Evolutionary conservation across 305 asterid genomes (phyloP).

Genomic region (Fraxinus ornus): DNA sequence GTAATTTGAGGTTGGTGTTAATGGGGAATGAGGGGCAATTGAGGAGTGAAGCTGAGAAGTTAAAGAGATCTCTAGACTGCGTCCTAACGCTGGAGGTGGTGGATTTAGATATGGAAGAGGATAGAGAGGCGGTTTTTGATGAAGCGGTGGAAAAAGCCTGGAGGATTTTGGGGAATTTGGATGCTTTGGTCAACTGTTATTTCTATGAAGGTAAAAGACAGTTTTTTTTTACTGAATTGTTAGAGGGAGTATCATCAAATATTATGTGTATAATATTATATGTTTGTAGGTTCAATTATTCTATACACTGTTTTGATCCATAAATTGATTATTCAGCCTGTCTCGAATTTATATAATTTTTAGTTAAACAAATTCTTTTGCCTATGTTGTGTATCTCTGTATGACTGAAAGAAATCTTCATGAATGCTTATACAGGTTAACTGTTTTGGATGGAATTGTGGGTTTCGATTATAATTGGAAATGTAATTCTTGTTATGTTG

Average conservation of each 20-base stretch:
- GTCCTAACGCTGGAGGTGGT: slow-evolving; percentile 55
- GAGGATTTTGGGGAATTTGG: slow-evolving; percentile 52
- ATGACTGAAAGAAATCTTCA: neutral
- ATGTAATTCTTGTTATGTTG: neutral
- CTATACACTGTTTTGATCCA: neutral
- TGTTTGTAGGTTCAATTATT: neutral
- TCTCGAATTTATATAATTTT: neutral
- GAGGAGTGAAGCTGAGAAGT: slow-evolving; percentile 49
- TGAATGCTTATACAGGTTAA: neutral
- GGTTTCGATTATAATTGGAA: neutral
- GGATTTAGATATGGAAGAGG: slow-evolving; percentile 75
- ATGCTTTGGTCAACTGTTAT: slow-evolving; percentile 78
- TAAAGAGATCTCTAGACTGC: slow-evolving; percentile 44
- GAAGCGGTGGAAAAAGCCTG: slow-evolving; percentile 68
- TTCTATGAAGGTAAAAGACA: slow-evolving; percentile 60
- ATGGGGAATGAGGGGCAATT: slow-evolving; percentile 66
- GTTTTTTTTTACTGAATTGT: neutral
- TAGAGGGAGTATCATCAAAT: neutral
- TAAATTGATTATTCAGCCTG: neutral
- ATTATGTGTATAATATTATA: neutral
- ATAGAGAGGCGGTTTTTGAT: slow-evolving; percentile 48
- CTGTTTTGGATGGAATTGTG: neutral
- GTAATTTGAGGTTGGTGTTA: slow-evolving; percentile 54
- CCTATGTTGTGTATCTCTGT: neutral
- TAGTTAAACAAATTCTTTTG: neutral